These are phyloP conservation scores for Marvania coccoides DNA, from an alignment of 139 green algal species.

Conservation along the genomic window DNA sequence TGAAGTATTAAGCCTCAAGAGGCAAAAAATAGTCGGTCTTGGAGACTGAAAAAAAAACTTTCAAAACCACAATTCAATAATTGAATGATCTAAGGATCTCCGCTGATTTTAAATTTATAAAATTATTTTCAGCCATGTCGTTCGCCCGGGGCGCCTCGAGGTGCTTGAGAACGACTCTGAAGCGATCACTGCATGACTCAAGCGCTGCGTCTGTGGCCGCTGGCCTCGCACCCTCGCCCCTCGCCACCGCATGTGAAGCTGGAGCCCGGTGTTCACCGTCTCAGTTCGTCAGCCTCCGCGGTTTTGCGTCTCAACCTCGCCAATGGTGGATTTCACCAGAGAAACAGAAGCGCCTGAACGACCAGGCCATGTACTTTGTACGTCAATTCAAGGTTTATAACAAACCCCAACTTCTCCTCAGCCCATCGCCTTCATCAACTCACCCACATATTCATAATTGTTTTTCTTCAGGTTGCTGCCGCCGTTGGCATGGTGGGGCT, in stretches of 20 bases:
- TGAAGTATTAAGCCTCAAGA: too few species aligned
- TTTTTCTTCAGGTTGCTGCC: slow-evolving; percentile 53
- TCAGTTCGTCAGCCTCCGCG: neutral
- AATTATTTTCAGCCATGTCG: neutral
- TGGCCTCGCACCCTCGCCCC: neutral
- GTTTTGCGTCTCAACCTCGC: neutral
- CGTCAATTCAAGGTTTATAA: neutral
- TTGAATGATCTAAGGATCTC: too few species aligned
- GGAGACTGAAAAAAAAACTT: too few species aligned
- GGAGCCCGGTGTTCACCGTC: neutral
- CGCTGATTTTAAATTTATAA: too few species aligned
- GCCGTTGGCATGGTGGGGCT: slow-evolving; percentile 86
- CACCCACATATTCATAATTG: neutral
- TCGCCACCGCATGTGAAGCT: neutral
- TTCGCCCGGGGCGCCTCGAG: neutral
- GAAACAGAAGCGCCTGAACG: slow-evolving; percentile 1
- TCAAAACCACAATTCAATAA: too few species aligned
- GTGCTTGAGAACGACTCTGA: neutral
- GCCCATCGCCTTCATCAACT: neutral
- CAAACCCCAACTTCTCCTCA: too few species aligned
- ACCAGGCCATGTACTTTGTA: slow-evolving; percentile 35
- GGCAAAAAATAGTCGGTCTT: too few species aligned
- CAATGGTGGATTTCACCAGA: slow-evolving; percentile 3
- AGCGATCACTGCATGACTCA: neutral
- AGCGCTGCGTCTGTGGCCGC: neutral